These are phyloP conservation scores for Chamaenerion angustifolium DNA, from an alignment of 345 rosid species.

Conservation along the genomic window DNA sequence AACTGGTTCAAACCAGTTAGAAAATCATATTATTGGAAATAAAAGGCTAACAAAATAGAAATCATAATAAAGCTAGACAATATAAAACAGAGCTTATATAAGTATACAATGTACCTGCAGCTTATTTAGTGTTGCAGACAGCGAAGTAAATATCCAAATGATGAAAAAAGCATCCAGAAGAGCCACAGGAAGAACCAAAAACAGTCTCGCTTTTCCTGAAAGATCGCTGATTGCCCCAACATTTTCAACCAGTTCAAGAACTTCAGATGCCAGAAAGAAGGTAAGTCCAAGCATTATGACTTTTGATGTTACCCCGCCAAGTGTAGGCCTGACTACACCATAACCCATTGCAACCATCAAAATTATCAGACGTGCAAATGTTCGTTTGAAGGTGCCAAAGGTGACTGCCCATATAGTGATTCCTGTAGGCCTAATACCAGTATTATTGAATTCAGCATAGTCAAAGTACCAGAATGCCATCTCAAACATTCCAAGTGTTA, in stretches of 20 bases:
- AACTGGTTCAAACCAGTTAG: too few species aligned
- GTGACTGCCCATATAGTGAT: conserved; percentile 92
- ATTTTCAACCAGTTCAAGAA: conserved; percentile 83
- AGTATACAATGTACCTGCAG: conserved; percentile 47
- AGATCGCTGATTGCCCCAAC: conserved; percentile 85
- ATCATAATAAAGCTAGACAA: too few species aligned
- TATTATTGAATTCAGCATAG: conserved; percentile 76
- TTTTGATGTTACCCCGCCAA: conserved; percentile 86
- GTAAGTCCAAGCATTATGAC: conserved; percentile 80
- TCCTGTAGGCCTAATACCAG: conserved; percentile 74
- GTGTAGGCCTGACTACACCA: conserved; percentile 94
- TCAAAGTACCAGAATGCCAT: conserved; percentile 97
- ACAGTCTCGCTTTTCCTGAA: conserved; percentile 79
- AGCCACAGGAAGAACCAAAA: conserved; percentile 75
- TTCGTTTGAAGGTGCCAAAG: conserved; percentile 63
- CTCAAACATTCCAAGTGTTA: conserved; percentile 86
- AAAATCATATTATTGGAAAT: too few species aligned
- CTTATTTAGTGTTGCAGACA: conserved; percentile 77
- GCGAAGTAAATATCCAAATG: conserved; percentile 88
- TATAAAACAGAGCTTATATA: too few species aligned
- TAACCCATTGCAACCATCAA: conserved; percentile 90
- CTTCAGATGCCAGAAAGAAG: conserved; percentile 79
- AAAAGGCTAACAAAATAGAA: too few species aligned
- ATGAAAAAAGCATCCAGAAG: conserved; percentile 90
- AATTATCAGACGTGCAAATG: conserved; percentile 65